These are phyloP conservation scores for Boletus huronensis DNA, from an alignment of 768 basidiomycete genomes.

Conservation along the genomic window DNA sequence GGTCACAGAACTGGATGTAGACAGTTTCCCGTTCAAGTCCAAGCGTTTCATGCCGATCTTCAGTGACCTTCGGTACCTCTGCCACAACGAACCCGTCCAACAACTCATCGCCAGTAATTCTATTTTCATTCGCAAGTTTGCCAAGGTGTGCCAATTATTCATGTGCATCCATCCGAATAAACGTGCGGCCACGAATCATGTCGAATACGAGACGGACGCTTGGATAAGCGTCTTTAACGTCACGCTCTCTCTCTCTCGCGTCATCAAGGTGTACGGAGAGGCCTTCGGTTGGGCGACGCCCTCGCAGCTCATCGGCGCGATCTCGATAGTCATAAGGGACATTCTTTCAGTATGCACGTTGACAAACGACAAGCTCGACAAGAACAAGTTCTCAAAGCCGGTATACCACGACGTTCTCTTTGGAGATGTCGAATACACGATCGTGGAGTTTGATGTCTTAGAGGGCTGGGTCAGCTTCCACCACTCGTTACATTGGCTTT, in stretches of 20 bases:
- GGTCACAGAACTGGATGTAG: slow-evolving; percentile 61
- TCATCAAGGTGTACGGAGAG: slow-evolving; percentile 87
- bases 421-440: slow-evolving; percentile 52
- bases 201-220: slow-evolving; percentile 95
- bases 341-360: slow-evolving; percentile 71
- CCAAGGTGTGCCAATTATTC: slow-evolving; percentile 81
- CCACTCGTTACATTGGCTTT: slow-evolving; percentile 86
- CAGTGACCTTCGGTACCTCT: slow-evolving; percentile 82
- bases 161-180: slow-evolving; percentile 92
- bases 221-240: slow-evolving; percentile 98
- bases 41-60: slow-evolving; percentile 97
- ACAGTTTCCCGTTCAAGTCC: slow-evolving; percentile 84
- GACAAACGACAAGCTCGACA: slow-evolving; percentile 64
- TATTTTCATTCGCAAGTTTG: slow-evolving; percentile 66
- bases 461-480: slow-evolving; percentile 90
- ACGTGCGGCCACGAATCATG: slow-evolving; percentile 74
- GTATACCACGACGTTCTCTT: slow-evolving; percentile 66
- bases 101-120: slow-evolving; percentile 68
- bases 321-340: slow-evolving; percentile 64
- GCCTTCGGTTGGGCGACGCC: slow-evolving; percentile 61
- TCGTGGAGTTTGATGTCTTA: slow-evolving; percentile 74
- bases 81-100: slow-evolving; percentile 78
- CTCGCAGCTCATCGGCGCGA: slow-evolving; percentile 61
- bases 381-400: slow-evolving; percentile 58
- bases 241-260: slow-evolving; percentile 82